Evolutionary conservation across 768 basidiomycete species (phyloP), one percentile per base, ranked within the genome.

Genomic region (Cubamyces sp.): DNA sequence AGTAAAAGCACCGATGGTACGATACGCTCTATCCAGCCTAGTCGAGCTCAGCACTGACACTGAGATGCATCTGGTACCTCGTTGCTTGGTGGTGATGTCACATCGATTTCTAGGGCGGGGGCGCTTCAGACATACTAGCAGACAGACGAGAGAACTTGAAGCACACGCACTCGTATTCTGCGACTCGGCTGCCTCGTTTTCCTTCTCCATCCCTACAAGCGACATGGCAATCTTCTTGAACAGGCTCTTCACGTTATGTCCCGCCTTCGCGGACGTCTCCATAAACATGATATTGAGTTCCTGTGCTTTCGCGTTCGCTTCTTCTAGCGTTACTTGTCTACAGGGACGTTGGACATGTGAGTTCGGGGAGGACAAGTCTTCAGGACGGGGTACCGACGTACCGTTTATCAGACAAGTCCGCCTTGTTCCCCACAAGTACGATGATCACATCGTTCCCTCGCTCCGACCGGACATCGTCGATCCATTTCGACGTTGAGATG

Each of bases 221-320:
- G 95, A 95, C 89, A 98, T 88, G 1, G 97, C 97, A 67, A 99
- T 99, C 82, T 98, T 98, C 81, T 98, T 96, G 83, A 99, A 99
- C 67, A 99, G 76, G 67, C 92, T 92, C 81, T 99, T 99, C 64
- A 99, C 97, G 66, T 99, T 99, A 74, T 98, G 97, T 3, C 97
- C 97, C 7, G 97, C 97, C 75, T 99, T 99, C 30, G 97, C 97
- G 28, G 94, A 97, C 9, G 97, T 98, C 78, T 99, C 97, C 90
- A 98, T 98, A 73, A 96, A 97, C 90, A 98, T 93, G 67, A 98
- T 93, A 70, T 88, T 90, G 65, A 97, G 79, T 73, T 96, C 89
- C 47, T 92, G 89, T 15, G 95, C 84, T 71, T 94, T 94, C 47
- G 88, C 86, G 25, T 96, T 96, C 12, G 96, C 94, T 73, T 98